Conservation (phyloP, 2,329 filamentous ascomycete genomes). For the Metarhizium humberi region DNA sequence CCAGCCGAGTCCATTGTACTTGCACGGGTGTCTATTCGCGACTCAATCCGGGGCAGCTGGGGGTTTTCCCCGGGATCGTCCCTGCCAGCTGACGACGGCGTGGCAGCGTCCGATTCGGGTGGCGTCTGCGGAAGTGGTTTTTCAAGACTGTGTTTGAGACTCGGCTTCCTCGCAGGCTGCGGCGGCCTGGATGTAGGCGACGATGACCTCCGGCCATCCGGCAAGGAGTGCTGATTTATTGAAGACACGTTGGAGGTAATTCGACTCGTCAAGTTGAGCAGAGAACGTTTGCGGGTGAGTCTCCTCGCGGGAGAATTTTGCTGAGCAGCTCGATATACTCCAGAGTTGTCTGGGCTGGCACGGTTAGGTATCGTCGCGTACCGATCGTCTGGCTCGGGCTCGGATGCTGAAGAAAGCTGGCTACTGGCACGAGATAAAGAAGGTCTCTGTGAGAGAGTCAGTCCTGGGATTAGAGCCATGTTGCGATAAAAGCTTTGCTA, state of each 20-base stretch:
- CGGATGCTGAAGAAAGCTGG: conserved; percentile 29
- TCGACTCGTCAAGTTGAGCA: conserved; percentile 25
- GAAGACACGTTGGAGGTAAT: conserved; percentile 6
- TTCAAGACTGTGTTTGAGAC: conserved; percentile 45
- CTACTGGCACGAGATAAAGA: conserved; percentile 15
- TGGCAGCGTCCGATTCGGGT: conserved; percentile 14
- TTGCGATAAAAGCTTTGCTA: not conserved
- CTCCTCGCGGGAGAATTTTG: conserved; percentile 33
- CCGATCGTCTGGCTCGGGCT: conserved; percentile 34
- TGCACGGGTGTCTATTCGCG: conserved; percentile 30
- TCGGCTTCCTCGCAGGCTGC: conserved; percentile 45
- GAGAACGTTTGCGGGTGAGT: conserved; percentile 34
- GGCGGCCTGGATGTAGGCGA: conserved; percentile 12
- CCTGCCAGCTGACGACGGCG: conserved; percentile 25
- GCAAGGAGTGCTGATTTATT: conserved; percentile 3
- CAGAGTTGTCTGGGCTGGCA: conserved; percentile 36
- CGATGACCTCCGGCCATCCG: conserved; percentile 10
- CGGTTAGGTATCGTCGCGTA: conserved; percentile 16
- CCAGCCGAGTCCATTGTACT: conserved; percentile 40
- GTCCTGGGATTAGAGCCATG: conserved; percentile 20
- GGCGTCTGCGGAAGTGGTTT: conserved; percentile 49
- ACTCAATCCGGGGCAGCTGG: conserved; percentile 8
- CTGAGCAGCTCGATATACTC: conserved; percentile 42
- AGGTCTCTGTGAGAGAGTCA: conserved; percentile 22
- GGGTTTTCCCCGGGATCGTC: conserved; percentile 4